These are phyloP conservation scores for Neobulgaria alba DNA, from an alignment of 2,329 filamentous ascomycete species.

Conservation along the genomic window DNA sequence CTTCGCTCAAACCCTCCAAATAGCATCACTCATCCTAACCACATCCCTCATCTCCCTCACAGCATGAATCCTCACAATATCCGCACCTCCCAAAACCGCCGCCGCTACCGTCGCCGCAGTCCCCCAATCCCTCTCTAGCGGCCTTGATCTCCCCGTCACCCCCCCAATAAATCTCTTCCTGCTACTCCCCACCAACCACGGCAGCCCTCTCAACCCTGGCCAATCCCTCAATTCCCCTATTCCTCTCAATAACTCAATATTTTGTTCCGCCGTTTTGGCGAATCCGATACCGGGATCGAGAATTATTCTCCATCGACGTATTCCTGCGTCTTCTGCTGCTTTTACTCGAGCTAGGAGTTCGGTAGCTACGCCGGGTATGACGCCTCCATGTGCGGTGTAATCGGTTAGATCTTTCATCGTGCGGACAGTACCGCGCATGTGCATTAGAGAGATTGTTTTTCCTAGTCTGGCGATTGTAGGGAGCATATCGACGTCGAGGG, in stretches of 20 bases:
- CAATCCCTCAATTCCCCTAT: slow-evolving; percentile 56
- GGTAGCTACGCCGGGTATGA: slow-evolving; percentile 44
- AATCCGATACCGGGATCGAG: slow-evolving; percentile 93
- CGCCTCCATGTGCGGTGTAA: slow-evolving; percentile 44
- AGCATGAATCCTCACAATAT: slow-evolving; percentile 90
- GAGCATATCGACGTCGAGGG: slow-evolving; percentile 74
- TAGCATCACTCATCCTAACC: slow-evolving; percentile 83
- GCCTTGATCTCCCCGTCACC: slow-evolving; percentile 65
- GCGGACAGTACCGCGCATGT: slow-evolving; percentile 61
- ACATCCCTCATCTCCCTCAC: slow-evolving; percentile 79
- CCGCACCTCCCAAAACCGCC: slow-evolving; percentile 77
- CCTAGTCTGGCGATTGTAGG: slow-evolving; percentile 67
- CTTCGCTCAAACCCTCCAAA: slow-evolving; percentile 54
- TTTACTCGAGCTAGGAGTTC: slow-evolving; percentile 56
- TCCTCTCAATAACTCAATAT: slow-evolving; percentile 66
- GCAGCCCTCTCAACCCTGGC: slow-evolving; percentile 59
- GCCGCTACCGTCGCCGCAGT: slow-evolving; percentile 84
- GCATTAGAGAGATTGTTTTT: slow-evolving; percentile 69
- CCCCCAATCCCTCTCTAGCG: slow-evolving; percentile 68
- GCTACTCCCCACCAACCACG: slow-evolving; percentile 85
- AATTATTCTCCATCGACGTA: slow-evolving; percentile 88
- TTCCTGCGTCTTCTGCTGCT: slow-evolving; percentile 70
- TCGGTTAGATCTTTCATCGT: slow-evolving; percentile 52
- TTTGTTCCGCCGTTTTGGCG: slow-evolving; percentile 74
- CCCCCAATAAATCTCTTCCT: slow-evolving; percentile 83